phyloP scores from a whole-genome alignment of 1,284 basidiomycete species.

The Meira miltonrushii region DNA sequence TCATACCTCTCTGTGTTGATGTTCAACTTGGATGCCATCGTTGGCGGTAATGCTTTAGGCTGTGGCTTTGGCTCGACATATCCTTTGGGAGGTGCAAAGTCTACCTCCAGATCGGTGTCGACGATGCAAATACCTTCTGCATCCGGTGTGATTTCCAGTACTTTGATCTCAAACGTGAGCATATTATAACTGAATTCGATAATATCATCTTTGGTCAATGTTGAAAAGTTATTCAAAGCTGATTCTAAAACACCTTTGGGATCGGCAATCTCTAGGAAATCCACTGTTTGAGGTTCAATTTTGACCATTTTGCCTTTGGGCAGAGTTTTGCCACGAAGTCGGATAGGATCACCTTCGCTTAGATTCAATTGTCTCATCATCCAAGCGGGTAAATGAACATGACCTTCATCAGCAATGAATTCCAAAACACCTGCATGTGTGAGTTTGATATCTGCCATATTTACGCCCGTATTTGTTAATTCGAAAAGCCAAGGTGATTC shows the following conservation, averaged over 20 bases:
- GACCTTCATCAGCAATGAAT: conserved; percentile 95
- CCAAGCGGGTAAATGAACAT: conserved; percentile 94
- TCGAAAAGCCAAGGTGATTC: conserved; percentile 95
- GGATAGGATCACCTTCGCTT: conserved; percentile 89
- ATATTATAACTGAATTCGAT: conserved; percentile 59
- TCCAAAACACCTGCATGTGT: conserved; percentile 97
- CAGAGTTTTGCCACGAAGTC: conserved; percentile 78
- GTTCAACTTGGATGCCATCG: conserved; percentile 95
- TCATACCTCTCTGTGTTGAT: conserved; percentile 62
- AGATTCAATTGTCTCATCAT: conserved; percentile 96
- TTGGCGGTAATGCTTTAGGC: conserved; percentile 69
- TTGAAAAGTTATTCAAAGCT: conserved; percentile 86
- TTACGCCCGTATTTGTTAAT: conserved; percentile 68
- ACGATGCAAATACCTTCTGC: conserved; percentile 78
- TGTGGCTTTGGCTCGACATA: conserved; percentile 84
- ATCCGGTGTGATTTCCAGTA: conserved; percentile 82
- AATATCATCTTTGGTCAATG: conserved; percentile 55
- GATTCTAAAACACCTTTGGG: conserved; percentile 96
- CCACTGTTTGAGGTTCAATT: conserved; percentile 87
- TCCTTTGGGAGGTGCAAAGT: conserved; percentile 62
- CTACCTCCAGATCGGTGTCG: conserved; percentile 88
- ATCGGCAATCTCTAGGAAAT: conserved; percentile 84
- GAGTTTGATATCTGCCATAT: conserved; percentile 28
- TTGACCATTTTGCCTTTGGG: conserved; percentile 95
- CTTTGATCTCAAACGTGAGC: conserved; percentile 86